phyloP scores from a whole-genome alignment of 2,329 filamentous ascomycete genomes.

The Cytospora schulzeri region DNA sequence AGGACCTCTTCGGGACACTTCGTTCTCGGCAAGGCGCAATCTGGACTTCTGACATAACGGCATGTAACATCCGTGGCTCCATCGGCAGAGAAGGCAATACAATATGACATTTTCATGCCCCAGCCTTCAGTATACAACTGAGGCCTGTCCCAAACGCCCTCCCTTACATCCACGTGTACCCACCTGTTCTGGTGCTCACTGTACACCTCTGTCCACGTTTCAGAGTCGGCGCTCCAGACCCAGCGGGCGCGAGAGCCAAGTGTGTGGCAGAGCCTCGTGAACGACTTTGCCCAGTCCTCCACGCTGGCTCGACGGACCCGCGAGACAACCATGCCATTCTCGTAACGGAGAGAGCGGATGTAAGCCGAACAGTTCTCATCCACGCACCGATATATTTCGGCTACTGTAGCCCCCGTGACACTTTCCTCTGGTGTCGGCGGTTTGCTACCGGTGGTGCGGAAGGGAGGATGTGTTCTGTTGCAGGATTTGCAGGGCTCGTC shows the following conservation, averaged over 20 bases:
- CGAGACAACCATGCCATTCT: conserved; percentile 88
- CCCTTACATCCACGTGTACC: conserved; percentile 95
- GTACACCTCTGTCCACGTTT: conserved; percentile 97
- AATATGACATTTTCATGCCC: conserved; percentile 95
- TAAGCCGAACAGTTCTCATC: conserved; percentile 71
- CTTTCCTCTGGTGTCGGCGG: conserved; percentile 86
- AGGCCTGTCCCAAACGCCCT: conserved; percentile 93
- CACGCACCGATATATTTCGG: conserved; percentile 91
- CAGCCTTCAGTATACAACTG: conserved; percentile 81
- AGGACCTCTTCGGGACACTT: conserved; percentile 85
- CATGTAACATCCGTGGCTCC: conserved; percentile 70
- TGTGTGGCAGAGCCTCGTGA: conserved; percentile 94
- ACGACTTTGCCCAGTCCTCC: conserved; percentile 97
- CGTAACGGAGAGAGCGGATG: conserved; percentile 91
- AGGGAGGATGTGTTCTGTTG: conserved; percentile 76
- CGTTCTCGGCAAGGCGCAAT: conserved; percentile 70
- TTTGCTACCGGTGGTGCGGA: too few relatives aligned
- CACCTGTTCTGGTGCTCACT: conserved; percentile 89
- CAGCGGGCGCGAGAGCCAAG: conserved; percentile 88
- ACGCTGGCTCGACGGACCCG: conserved; percentile 82
- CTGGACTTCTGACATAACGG: conserved; percentile 69
- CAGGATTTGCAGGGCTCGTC: conserved; percentile 89
- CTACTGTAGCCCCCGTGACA: conserved; percentile 80
- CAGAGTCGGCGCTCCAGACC: conserved; percentile 97
- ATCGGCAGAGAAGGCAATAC: conserved; percentile 92